A percentile compares a stretch with the other conserved stretches of the same genome.
Conservation (phyloP, 257 asterid genomes). For the Solanum gracilifrons region DNA sequence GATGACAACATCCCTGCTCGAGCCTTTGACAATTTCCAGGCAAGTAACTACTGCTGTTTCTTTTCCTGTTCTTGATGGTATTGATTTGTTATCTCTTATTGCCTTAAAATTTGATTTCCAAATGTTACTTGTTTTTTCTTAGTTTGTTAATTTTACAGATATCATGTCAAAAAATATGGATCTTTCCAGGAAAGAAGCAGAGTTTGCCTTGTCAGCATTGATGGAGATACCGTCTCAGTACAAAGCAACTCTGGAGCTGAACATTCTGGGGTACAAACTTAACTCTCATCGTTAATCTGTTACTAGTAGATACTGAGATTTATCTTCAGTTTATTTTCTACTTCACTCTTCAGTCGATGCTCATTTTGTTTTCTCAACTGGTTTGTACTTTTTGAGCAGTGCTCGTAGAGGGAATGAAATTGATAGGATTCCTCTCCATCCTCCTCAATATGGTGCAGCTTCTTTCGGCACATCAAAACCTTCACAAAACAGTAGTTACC, state of each 20-base stretch:
- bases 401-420: slow-evolving; percentile 54
- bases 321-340: background rate
- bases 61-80: background rate
- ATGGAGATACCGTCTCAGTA: slow-evolving; percentile 98
- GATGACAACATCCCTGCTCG: slow-evolving; percentile 93
- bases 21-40: slow-evolving; percentile 91
- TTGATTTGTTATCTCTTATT: background rate
- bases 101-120: slow-evolving; percentile 2
- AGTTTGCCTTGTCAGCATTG: slow-evolving; percentile 85
- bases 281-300: background rate
- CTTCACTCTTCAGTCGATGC: background rate
- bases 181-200: slow-evolving; percentile 78
- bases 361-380: background rate
- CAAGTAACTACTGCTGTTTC: slow-evolving; percentile 9
- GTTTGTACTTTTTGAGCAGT: slow-evolving; percentile 29
- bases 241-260: slow-evolving; percentile 84
- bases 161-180: slow-evolving; percentile 66
- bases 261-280: slow-evolving; percentile 59
- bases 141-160: slow-evolving; percentile 93
- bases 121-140: background rate
- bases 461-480: slow-evolving; percentile 46
- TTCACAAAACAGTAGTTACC: slow-evolving; percentile 35
- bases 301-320: background rate
- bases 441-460: slow-evolving; percentile 62
- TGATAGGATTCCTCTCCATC: slow-evolving; percentile 76